Base-by-base conservation (phyloP, 1,139 yeast genomes). In the Kodamaea derodonti region DNA sequence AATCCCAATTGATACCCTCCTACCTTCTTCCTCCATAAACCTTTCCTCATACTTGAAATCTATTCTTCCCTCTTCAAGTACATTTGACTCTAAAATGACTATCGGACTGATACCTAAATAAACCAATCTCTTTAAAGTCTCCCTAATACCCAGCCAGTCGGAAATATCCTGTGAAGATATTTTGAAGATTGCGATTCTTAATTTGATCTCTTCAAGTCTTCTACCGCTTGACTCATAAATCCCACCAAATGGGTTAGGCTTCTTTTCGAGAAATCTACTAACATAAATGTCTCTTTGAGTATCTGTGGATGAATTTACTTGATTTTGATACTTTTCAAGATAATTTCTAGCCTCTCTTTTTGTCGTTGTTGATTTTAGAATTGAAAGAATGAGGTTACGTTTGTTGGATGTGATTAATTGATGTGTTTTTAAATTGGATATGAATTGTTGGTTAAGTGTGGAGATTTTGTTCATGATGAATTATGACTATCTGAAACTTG, bases 281-380 rank as follows among this genome's bases (percentile, higher is more conserved):
- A 73, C 56, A 42, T 66, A 56, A 37, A 61, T 30, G 37, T 60
- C 63, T 32, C 74, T 46, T 48, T 73, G 72, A 39, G 43, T 45
- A 30, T 59, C 63, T 32, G 57, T 48, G 23, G 43, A 46, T 4
- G 47, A 53, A 38, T 50, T 45, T 37, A 57, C 56, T 42, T 62
- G 72, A 48, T 66, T 59, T 52, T 69, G 62, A 47, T 84, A 84
- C 54, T 80, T 82, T 27, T 71, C 60, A 32, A 84, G 56, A 49
- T 83, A 84, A 39, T 78, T 78, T 42, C 69, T 67, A 3, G 87
- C 86, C 51, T 84, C 94, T 43, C 94, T 57, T 52, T 81, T 82
- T 1, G 92, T 83, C 10, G 90, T 84, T 4, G 94, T 81, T 4
- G 87, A 78, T 47, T 75, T 79, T 35, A 84, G 60, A 20, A 84